These are phyloP conservation scores for Myrica gale DNA, from an alignment of 306 rosid genomes.

Conservation along the genomic window DNA sequence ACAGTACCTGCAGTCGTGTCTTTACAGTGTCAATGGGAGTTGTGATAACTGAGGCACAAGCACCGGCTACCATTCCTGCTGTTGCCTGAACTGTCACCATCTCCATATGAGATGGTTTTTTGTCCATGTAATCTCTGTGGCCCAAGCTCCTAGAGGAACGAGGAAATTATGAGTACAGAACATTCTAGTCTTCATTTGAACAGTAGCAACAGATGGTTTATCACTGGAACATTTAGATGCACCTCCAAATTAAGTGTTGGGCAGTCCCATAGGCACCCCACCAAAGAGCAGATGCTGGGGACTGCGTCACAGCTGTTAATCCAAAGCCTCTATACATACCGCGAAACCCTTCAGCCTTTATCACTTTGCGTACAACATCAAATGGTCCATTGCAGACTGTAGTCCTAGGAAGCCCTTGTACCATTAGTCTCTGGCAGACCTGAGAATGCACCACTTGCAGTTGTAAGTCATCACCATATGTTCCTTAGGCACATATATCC, in stretches of 20 bases:
- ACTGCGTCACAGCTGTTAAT: constrained; percentile 62
- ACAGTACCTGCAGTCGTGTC: constrained; percentile 79
- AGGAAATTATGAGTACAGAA: constrained; percentile 5
- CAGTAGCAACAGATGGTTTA: neutral
- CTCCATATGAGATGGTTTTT: constrained; percentile 70
- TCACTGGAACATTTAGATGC: constrained; percentile 11
- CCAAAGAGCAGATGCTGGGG: constrained; percentile 94
- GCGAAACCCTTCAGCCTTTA: constrained; percentile 68
- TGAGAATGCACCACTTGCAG: constrained; percentile 25
- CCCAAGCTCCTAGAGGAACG: constrained; percentile 57
- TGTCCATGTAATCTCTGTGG: constrained; percentile 50
- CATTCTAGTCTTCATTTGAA: neutral
- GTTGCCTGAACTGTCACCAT: constrained; percentile 80
- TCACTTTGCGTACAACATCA: constrained; percentile 54
- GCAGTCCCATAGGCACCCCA: constrained; percentile 93
- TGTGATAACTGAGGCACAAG: constrained; percentile 75
- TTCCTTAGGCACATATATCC: neutral
- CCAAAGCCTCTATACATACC: constrained; percentile 86
- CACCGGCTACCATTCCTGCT: constrained; percentile 84
- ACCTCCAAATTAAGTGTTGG: constrained; percentile 91
- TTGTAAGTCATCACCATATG: neutral
- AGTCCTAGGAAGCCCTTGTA: constrained; percentile 84
- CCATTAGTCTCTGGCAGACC: constrained; percentile 89
- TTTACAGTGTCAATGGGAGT: constrained; percentile 86
- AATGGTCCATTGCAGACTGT: constrained; percentile 55